These are phyloP conservation scores for Pseudogymnoascus sp. DNA, from an alignment of 2,329 filamentous ascomycete genomes.

Conservation along the genomic window DNA sequence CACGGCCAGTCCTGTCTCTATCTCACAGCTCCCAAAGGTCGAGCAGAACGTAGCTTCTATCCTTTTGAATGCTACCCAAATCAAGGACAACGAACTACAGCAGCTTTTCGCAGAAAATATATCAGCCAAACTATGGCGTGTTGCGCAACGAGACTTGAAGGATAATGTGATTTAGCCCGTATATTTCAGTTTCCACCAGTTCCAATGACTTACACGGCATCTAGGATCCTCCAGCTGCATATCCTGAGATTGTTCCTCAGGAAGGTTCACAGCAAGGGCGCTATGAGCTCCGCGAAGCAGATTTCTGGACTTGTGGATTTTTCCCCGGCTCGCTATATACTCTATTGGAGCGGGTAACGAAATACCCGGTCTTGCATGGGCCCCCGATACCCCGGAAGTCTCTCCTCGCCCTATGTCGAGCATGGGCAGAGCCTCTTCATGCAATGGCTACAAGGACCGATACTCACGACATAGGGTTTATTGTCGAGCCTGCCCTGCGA, in stretches of 20 bases:
- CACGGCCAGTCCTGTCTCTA: background rate
- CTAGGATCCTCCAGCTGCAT: constrained; percentile 14
- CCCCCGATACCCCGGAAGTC: background rate
- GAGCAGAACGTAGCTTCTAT: background rate
- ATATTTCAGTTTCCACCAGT: background rate
- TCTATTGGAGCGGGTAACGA: constrained; percentile 28
- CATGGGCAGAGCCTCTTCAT: constrained; percentile 31
- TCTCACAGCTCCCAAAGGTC: background rate
- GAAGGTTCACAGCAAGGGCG: constrained; percentile 20
- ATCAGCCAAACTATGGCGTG: constrained; percentile 17
- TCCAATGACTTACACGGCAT: background rate
- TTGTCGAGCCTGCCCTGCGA: constrained; percentile 39
- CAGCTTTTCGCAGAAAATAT: constrained; percentile 17
- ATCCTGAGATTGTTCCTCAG: constrained; percentile 29
- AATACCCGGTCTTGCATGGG: constrained; percentile 20
- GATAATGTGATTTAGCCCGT: constrained; percentile 11
- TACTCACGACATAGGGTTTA: constrained; percentile 48
- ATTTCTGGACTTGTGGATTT: constrained; percentile 37
- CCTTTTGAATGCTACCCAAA: background rate
- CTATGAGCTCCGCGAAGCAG: constrained; percentile 25
- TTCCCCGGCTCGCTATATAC: constrained; percentile 32
- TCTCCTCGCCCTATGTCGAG: constrained; percentile 20
- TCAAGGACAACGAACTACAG: constrained; percentile 8
- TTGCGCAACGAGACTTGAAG: constrained; percentile 13
- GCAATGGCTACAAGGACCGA: constrained; percentile 35